Evolutionary conservation across 1,284 basidiomycete species (phyloP), one percentile per base, ranked within the genome.

Genomic region (Puccinia hordei): DNA sequence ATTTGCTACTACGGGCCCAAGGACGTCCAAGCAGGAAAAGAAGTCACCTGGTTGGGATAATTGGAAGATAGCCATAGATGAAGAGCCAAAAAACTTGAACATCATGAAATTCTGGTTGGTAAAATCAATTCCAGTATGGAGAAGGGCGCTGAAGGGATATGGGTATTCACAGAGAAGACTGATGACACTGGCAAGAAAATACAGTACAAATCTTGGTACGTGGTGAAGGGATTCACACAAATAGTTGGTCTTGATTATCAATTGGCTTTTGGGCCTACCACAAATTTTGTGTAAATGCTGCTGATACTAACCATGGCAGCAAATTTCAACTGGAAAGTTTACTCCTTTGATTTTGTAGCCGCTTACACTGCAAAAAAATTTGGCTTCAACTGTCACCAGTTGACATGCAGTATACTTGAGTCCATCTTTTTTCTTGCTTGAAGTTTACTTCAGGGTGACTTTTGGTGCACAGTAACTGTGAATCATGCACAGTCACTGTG

Each of bases 271-370:
- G 71, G 46, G 6, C 71, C 71, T 33, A 73, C 71, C 5, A 49
- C 49, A 24, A 73, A 10, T 4, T 73, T 73, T 30, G 49, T n/a
- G 24, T 73, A 44, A 2, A 27, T 73, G 30, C 41, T 13, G 19
- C 41, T 73, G 15, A n/a, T 73, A 22, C 49, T 73, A 13, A 35
- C 49, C 17, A 13, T 73, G 22, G 41, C 71, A 9, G 71, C 53
- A 6, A 55, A 19, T 4, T 38, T 24, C 17, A 22, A 38, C 15
- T 73, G 71, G 71, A 6, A 6, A 27, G 24, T 57, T 3, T n/a
- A 73, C 17, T 53, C 24, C 24, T 73, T 73, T 73, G 71, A 73
- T 53, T 35, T 73, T 22, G 53, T 73, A 5, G 71, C 44, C 4
- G 71, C 71, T n/a, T n/a, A n/a, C n/a, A n/a, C n/a, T n/a, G n/a